These are phyloP conservation scores for Neoarthrinium moseri DNA, from an alignment of 2,329 filamentous ascomycete genomes.

Conservation along the genomic window DNA sequence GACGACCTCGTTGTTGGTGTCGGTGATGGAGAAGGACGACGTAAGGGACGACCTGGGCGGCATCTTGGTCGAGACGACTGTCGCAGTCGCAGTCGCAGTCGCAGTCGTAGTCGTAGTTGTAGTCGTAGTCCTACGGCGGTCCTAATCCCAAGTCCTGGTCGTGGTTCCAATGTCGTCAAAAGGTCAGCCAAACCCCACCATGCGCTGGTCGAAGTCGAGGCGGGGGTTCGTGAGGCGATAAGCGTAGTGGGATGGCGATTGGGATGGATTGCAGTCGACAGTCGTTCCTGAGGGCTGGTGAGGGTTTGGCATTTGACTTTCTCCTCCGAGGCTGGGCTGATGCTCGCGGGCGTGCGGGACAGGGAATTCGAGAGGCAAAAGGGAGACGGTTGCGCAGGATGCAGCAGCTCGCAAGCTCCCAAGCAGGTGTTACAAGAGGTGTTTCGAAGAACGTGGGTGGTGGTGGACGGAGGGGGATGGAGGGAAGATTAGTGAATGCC, in stretches of 20 bases:
- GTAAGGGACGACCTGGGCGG: slow-evolving; percentile 84
- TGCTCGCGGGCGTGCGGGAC: not conserved
- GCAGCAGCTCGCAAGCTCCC: slow-evolving; percentile 23
- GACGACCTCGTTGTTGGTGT: slow-evolving; percentile 93
- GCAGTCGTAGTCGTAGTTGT: not conserved
- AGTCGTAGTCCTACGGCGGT: not conserved
- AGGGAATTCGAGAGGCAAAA: not conserved
- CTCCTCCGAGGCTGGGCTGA: not conserved
- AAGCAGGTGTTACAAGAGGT: slow-evolving; percentile 40
- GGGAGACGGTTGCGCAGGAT: not conserved
- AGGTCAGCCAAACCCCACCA: slow-evolving; percentile 14
- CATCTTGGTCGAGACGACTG: slow-evolving; percentile 63
- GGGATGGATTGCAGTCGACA: slow-evolving; percentile 12
- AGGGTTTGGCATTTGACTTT: slow-evolving; percentile 20
- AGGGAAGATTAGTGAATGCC: too few species aligned
- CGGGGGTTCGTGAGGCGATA: slow-evolving; percentile 9
- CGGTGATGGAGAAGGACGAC: slow-evolving; percentile 87
- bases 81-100: not conserved
- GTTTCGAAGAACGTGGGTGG: slow-evolving; percentile 36
- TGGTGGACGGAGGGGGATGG: slow-evolving; percentile 13
- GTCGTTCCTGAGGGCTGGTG: slow-evolving; percentile 14
- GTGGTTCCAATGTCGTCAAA: too few species aligned
- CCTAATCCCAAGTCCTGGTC: too few species aligned
- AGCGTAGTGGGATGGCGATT: slow-evolving; percentile 8
- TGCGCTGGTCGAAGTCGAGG: slow-evolving; percentile 9